These are phyloP conservation scores for Helicostylum pulchrum DNA, from an alignment of 192 early-diverging fungal genomes.

Conservation along the genomic window DNA sequence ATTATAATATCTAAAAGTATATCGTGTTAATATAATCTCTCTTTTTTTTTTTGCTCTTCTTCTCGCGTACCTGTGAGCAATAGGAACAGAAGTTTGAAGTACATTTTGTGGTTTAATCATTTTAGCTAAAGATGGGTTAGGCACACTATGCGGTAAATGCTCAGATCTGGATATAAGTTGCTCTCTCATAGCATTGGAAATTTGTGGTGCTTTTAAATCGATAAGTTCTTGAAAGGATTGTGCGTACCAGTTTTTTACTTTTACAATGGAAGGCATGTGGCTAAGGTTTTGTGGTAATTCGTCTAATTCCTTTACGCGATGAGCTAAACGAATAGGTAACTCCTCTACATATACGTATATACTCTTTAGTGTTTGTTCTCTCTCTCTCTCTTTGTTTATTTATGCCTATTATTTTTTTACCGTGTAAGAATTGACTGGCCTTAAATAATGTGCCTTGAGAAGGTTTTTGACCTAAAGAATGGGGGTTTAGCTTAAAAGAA, in stretches of 20 bases:
- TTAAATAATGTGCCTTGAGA: constrained; percentile 70
- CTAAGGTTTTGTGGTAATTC: constrained; percentile 79
- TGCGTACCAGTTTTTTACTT: constrained; percentile 96
- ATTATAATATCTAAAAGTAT: constrained; percentile 51
- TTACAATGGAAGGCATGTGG: constrained; percentile 85
- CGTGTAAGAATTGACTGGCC: constrained; percentile 74
- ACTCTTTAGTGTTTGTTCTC: neutral
- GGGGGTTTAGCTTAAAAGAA: neutral
- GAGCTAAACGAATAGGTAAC: constrained; percentile 89
- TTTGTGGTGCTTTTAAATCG: constrained; percentile 2
- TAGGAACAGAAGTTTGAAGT: constrained; percentile 26
- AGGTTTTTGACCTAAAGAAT: constrained; percentile 53
- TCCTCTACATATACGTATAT: constrained; percentile 56
- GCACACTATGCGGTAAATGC: constrained; percentile 42
- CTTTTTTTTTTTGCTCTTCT: neutral
- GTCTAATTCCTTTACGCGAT: constrained; percentile 93
- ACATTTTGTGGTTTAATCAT: constrained; percentile 1
- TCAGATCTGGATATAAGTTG: constrained; percentile 23
- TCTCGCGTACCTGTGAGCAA: constrained; percentile 46
- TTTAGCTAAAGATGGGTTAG: constrained; percentile 38
- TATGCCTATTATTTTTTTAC: constrained; percentile 20
- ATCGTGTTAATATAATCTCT: neutral
- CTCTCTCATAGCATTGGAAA: constrained; percentile 10
- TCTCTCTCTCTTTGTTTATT: neutral
- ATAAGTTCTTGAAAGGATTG: constrained; percentile 68